Conservation (phyloP, 2,329 filamentous ascomycete genomes). For the Monosporascus cannonballus region DNA sequence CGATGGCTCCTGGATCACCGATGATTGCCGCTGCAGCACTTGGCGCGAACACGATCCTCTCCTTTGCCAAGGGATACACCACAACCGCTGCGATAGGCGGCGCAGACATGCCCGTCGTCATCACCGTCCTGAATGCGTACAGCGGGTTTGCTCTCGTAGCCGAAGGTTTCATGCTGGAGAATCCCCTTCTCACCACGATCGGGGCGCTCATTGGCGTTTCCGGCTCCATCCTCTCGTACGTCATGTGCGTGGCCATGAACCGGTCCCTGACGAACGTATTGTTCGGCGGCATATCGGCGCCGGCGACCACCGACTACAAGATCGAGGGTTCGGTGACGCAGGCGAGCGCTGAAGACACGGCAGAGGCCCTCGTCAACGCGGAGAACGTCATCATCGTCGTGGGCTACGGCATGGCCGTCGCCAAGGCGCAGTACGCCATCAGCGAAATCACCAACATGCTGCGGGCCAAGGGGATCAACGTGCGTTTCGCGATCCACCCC, state of each 20-base stretch:
- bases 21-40: slow-evolving; percentile 73
- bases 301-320: slow-evolving; percentile 59
- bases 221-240: slow-evolving; percentile 82
- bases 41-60: slow-evolving; percentile 68
- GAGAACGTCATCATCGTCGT: slow-evolving; percentile 87
- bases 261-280: slow-evolving; percentile 82
- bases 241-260: slow-evolving; percentile 89
- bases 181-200: slow-evolving; percentile 76
- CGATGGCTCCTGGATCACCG: slow-evolving; percentile 74
- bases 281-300: slow-evolving; percentile 72
- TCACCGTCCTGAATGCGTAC: slow-evolving; percentile 86
- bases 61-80: slow-evolving; percentile 81
- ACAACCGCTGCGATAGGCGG: slow-evolving; percentile 85
- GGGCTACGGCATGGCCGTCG: slow-evolving; percentile 91
- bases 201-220: slow-evolving; percentile 84
- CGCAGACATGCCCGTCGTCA: slow-evolving; percentile 91
- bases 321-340: slow-evolving; percentile 75
- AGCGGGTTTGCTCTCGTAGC: slow-evolving; percentile 86
- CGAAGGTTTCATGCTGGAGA: slow-evolving; percentile 88
- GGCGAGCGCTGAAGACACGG: slow-evolving; percentile 74
- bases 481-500: slow-evolving; percentile 85
- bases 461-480: slow-evolving; percentile 69
- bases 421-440: slow-evolving; percentile 88
- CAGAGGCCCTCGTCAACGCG: slow-evolving; percentile 66
- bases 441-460: slow-evolving; percentile 72